These are phyloP conservation scores for Penicillium sumatraense DNA, from an alignment of 2,329 filamentous ascomycete genomes.

Conservation along the genomic window DNA sequence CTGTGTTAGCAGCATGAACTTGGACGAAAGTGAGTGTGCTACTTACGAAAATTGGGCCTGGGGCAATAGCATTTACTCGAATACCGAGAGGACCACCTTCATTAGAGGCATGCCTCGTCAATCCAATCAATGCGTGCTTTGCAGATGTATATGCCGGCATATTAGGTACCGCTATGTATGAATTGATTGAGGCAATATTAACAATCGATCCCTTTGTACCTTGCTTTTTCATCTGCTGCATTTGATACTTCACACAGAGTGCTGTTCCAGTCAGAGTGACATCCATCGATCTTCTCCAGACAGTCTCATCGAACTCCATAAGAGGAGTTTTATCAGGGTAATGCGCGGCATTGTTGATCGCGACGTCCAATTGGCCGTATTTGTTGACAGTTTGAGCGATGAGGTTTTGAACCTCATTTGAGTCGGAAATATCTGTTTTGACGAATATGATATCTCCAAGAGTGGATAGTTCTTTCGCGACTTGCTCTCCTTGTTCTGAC, in stretches of 20 bases:
- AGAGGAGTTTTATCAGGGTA: slow-evolving; percentile 30
- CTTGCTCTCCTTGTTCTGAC: slow-evolving; percentile 24
- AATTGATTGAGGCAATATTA: slow-evolving; percentile 49
- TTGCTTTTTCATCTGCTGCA: slow-evolving; percentile 47
- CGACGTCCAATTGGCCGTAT: slow-evolving; percentile 48
- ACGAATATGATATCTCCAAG: slow-evolving; percentile 29
- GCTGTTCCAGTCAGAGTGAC: slow-evolving; percentile 49
- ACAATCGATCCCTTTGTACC: slow-evolving; percentile 38
- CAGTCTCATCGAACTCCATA: slow-evolving; percentile 32
- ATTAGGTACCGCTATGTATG: slow-evolving; percentile 38
- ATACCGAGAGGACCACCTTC: slow-evolving; percentile 39
- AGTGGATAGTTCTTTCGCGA: slow-evolving; percentile 9
- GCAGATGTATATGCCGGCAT: slow-evolving; percentile 49
- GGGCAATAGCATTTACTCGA: slow-evolving; percentile 42
- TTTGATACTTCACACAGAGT: slow-evolving; percentile 33
- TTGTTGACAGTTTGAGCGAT: slow-evolving; percentile 36
- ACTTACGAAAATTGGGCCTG: slow-evolving; percentile 15
- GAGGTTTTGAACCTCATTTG: slow-evolving; percentile 35
- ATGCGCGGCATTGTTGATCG: slow-evolving; percentile 49
- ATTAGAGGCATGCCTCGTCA: slow-evolving; percentile 46
- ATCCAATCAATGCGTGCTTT: slow-evolving; percentile 51
- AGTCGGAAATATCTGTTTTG: slow-evolving; percentile 32
- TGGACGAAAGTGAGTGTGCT: too few relatives aligned
- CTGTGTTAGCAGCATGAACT: background rate
- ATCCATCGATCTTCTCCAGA: slow-evolving; percentile 44